Base-by-base conservation (phyloP, 2,329 filamentous ascomycete species). In the Phyllosticta citribraziliensis region DNA sequence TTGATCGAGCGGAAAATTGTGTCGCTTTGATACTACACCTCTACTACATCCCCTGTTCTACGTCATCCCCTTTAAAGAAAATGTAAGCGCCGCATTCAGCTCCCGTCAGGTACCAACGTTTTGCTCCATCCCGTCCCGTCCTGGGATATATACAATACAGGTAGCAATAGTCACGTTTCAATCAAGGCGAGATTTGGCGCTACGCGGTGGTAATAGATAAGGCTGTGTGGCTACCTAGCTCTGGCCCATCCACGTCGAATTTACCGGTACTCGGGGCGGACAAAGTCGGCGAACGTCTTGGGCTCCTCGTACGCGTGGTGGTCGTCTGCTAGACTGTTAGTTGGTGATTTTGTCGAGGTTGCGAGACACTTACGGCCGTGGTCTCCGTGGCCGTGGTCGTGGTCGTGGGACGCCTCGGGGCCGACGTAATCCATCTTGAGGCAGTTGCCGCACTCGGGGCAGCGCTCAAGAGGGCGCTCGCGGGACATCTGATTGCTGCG, bases 371-470 rank as follows among this genome's bases (percentile, higher is more conserved):
- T 47, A 47, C 40, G 14, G 17, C 40, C 40, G 40, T 47, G 40
- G 40, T 40, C 33, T 5, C 10, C 33, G 64, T 65, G 64, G 66
- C 69, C 66, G 63, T 85, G 82, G 73, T 84, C 84, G 70, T 84
- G 80, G 63, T 72, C 72, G 72, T 85, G 67, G 75, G 89, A 84
- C 74, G 92, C 87, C 67, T 94, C 88, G 57, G 91, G 86, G 64
- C 94, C 94, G 67, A 96, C 80, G 78, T 96, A 99, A 75, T 97
- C 88, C 89, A 97, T 94, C 87, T 96, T 95, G 83, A 96, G 92
- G 68, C 94, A 90, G 76, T 86, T 90, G 69, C 94, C 94, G 80
- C 94, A 99, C 83, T 99, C 94, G 73, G 86, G 86, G 86, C 94
- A 99, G 76, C 94, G 91, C 82, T 95, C 90, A 69, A 96, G 78